Conservation (phyloP, 2,329 filamentous ascomycete genomes). For the Colletotrichum sp. region DNA sequence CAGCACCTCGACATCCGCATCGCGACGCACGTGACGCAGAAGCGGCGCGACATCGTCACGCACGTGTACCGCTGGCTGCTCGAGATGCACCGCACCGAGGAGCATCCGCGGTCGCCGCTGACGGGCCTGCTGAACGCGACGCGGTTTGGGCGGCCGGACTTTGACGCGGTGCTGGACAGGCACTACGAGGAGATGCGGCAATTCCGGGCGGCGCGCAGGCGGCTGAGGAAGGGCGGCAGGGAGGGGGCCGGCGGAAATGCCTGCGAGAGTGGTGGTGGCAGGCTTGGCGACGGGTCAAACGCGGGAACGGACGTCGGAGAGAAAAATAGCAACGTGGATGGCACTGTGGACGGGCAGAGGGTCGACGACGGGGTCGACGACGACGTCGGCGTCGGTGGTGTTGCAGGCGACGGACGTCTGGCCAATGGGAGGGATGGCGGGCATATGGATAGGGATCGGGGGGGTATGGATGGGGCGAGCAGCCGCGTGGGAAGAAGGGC, state of each 20-base stretch:
- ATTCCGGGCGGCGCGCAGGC: conserved; percentile 24
- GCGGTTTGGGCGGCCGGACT: conserved; percentile 60
- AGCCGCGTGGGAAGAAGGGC: neutral
- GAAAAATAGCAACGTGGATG: neutral
- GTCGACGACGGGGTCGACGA: fast-evolving
- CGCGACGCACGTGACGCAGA: conserved; percentile 61
- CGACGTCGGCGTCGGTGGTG: neutral
- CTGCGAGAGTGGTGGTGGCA: neutral
- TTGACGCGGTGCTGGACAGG: conserved; percentile 54
- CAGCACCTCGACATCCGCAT: conserved; percentile 57
- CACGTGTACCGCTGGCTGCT: conserved; percentile 62
- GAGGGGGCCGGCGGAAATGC: conserved; percentile 9
- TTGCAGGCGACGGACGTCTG: neutral
- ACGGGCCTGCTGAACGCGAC: conserved; percentile 59
- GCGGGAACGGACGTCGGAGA: neutral
- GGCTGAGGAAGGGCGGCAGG: conserved; percentile 23
- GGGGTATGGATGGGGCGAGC: neutral
- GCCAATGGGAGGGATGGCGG: neutral
- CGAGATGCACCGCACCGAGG: conserved; percentile 58
- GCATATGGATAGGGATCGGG: neutral
- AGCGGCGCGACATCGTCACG: conserved; percentile 55
- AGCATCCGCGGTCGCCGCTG: conserved; percentile 55
- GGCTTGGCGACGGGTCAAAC: neutral
- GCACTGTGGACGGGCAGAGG: neutral
- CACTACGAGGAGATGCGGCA: conserved; percentile 59